phyloP scores from a whole-genome alignment of 768 basidiomycete genomes.

The Termitomyces sp. region DNA sequence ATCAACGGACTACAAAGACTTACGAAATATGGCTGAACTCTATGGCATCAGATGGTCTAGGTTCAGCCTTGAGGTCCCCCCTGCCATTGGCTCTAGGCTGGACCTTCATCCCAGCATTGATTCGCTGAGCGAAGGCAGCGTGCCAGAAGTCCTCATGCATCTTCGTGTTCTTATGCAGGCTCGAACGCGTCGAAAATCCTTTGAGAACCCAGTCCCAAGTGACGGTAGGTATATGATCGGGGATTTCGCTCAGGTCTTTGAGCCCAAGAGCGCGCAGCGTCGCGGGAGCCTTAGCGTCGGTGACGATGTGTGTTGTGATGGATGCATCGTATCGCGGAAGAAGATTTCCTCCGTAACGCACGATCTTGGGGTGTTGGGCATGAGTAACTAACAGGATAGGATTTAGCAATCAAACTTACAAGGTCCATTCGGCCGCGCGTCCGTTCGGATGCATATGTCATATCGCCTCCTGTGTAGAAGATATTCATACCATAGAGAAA shows the following conservation, averaged over 20 bases:
- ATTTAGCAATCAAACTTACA: slow-evolving; percentile 37
- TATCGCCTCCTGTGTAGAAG: slow-evolving; percentile 59
- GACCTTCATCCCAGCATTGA: slow-evolving; percentile 37
- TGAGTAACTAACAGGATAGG: neutral
- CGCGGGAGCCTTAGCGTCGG: slow-evolving; percentile 31
- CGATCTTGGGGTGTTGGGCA: slow-evolving; percentile 40
- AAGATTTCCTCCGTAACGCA: slow-evolving; percentile 59
- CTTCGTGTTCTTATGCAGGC: slow-evolving; percentile 24
- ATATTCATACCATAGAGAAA: slow-evolving; percentile 53
- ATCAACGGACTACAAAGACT: slow-evolving; percentile 15
- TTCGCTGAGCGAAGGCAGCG: slow-evolving; percentile 45
- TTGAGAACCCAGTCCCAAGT: slow-evolving; percentile 59
- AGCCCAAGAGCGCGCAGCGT: slow-evolving; percentile 44
- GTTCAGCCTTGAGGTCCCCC: neutral
- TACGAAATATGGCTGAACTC: slow-evolving; percentile 49
- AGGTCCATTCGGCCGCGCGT: slow-evolving; percentile 59
- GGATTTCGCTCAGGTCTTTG: slow-evolving; percentile 51
- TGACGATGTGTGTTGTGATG: slow-evolving; percentile 65
- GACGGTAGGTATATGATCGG: slow-evolving; percentile 60
- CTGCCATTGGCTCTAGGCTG: slow-evolving; percentile 21
- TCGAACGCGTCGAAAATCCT: slow-evolving; percentile 25
- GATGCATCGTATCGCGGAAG: slow-evolving; percentile 53
- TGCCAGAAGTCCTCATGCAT: slow-evolving; percentile 35
- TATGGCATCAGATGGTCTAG: slow-evolving; percentile 3
- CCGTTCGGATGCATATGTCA: slow-evolving; percentile 41